Base-by-base conservation (phyloP, 129 eudicot species). In the Pittosporum tobira region DNA sequence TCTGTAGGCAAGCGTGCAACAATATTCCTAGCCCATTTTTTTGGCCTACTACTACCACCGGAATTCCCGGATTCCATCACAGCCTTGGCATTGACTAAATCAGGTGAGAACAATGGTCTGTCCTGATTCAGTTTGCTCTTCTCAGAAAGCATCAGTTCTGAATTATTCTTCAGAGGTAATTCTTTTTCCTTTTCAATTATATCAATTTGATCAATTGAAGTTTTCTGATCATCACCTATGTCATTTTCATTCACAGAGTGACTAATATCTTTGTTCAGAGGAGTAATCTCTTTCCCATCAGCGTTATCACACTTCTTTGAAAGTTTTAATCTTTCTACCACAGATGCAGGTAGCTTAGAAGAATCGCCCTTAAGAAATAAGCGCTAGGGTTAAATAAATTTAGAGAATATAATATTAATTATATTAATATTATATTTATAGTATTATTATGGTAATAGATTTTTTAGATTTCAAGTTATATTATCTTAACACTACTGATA, bases 271-370 rank as follows among this genome's bases (percentile, higher is more conserved):
- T 6, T 68, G 28, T 62, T 36, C 37, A 50, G n/a, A 30, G 70
- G 57, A 62, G 70, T 53, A 15, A 59, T 27, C 26, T 18, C 57
- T 62, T 68, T 66, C 49, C 57, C 53, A 44, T 48, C 53, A 62
- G 74, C 63, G 6, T 57, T 61, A 43, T 64, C 54, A 63, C 58
- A 48, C 29, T 69, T 59, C 52, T 57, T 55, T n/a, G 51, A 69
- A 47, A 10, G 40, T 45, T 48, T 43, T 30, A 25, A 6, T 46
- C 67, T 65, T 50, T 65, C 59, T 34, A 7, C 26, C 48, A 20
- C 38, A 34, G 60, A 25, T 6, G 42, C 59, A 63, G 43, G 53
- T 50, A 66, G 44, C 14, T 38, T 65, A 54, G 73, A 37, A 27
- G 28, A 40, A 53, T 60, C 52, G 38, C 11, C 13, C 19, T 58